These are phyloP conservation scores for Cyclostephanos invisitatus DNA, from an alignment of 108 stramenopile species.

Conservation along the genomic window DNA sequence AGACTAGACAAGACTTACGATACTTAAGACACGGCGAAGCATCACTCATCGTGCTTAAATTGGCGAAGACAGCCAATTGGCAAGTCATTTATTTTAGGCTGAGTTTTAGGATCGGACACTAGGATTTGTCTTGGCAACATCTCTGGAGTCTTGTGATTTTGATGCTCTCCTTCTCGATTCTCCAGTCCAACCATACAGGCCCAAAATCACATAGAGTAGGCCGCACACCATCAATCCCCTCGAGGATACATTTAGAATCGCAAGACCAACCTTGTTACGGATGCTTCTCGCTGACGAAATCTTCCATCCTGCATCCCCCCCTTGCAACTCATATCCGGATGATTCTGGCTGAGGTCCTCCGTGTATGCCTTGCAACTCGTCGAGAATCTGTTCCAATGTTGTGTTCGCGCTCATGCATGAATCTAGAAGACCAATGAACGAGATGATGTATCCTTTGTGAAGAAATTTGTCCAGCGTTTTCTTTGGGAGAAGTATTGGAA, in stretches of 20 bases:
- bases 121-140: not conserved
- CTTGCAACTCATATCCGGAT: constrained; percentile 17
- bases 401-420: constrained; percentile 28
- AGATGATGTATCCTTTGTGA: constrained; percentile 33
- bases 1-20: not conserved
- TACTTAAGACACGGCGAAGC: not conserved
- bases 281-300: constrained; percentile 7
- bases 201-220: constrained; percentile 22
- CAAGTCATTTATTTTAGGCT: not conserved
- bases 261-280: constrained; percentile 17
- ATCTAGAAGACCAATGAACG: constrained; percentile 37
- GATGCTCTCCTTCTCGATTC: constrained; percentile 11
- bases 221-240: constrained; percentile 33
- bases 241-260: constrained; percentile 28
- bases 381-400: constrained; percentile 9
- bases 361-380: constrained; percentile 10
- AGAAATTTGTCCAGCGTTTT: constrained; percentile 28
- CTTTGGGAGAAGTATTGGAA: constrained; percentile 24
- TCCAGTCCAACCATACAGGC: constrained; percentile 24
- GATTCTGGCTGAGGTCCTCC: constrained; percentile 7
- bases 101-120: not conserved
- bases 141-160: not conserved
- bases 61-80: not conserved
- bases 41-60: too few relatives aligned
- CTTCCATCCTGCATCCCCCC: not conserved